These are phyloP conservation scores for Hibiscus syriacus DNA, from an alignment of 345 rosid species.

Conservation along the genomic window DNA sequence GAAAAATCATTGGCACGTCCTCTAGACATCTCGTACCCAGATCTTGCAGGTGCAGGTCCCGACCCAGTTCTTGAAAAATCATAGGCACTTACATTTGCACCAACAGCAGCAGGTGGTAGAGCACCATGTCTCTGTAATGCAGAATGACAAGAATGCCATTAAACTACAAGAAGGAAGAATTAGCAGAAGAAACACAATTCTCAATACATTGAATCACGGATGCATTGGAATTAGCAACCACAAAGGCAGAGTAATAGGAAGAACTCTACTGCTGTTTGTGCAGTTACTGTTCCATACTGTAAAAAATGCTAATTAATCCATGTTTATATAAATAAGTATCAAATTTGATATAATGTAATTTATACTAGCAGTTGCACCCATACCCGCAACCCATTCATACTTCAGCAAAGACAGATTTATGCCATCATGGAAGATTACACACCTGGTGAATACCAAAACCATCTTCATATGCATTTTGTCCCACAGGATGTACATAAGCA, in stretches of 20 bases:
- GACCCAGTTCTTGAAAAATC: slow-evolving; percentile 45
- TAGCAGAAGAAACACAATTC: not conserved
- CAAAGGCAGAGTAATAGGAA: not conserved
- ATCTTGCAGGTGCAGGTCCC: slow-evolving; percentile 41
- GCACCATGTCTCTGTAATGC: slow-evolving; percentile 41
- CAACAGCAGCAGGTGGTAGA: slow-evolving; percentile 24
- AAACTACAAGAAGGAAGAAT: not conserved
- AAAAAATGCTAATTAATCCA: not conserved
- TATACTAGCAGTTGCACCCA: no score
- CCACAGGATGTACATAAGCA: slow-evolving; percentile 39
- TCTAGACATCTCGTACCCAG: slow-evolving; percentile 25
- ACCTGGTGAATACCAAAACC: slow-evolving; percentile 57
- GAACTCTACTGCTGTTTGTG: not conserved
- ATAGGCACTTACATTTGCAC: slow-evolving; percentile 24
- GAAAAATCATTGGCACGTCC: slow-evolving; percentile 31
- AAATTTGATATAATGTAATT: not conserved
- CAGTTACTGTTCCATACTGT: not conserved
- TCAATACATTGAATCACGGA: not conserved
- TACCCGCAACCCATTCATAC: not conserved
- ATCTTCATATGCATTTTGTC: slow-evolving; percentile 46
- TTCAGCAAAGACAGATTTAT: not conserved
- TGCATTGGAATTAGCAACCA: not conserved
- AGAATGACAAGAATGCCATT: slow-evolving; percentile 9
- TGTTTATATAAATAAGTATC: not conserved
- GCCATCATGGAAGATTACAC: slow-evolving; percentile 13